Base-by-base conservation (phyloP, 2,329 filamentous ascomycete genomes). In the Aureobasidium leucospermi region DNA sequence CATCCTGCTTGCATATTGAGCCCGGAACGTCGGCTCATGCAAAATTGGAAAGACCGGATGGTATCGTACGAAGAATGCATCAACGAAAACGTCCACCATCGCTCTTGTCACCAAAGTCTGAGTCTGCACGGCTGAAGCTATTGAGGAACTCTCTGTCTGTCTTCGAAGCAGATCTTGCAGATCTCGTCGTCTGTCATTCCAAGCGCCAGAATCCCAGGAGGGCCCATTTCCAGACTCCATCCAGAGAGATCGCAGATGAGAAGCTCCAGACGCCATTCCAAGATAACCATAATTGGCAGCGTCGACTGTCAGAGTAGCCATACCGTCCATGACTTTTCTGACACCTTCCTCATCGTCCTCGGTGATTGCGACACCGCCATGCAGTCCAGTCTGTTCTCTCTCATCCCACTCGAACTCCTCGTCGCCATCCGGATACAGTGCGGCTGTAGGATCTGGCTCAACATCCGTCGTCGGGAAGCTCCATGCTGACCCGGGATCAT, bases 11-110 rank as follows among this genome's bases (percentile, higher is more conserved):
- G 74, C 69, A 61, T 76, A 78, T 59, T 78, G 76, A 13, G 76
- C 76, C 55, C 76, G 69, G 59, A 79, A 79, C 0, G 73, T 76
- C 6, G 73, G 70, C 63, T 80, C 77, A 57, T 79, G 75, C 8
- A 79, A 67, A 42, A 79, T 74, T 1, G 77, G 78, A 63, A 79
- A 79, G 45, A 74, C 74, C 6, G 70, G 67, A 62, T 79, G 76
- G 62, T 79, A 79, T 28, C 76, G 71, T 19, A 71, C 64, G 59
- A 79, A 80, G 63, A 77, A 80, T 1, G 75, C 73, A 60, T 79
- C 52, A 16, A 61, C 46, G 29, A 51, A 57, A 3, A 39, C 46
- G 16, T 61, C 53, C 5, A 49, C 49, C 59, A 60, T 60, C 5
- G 49, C 51, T 19, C 39, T 32, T 5, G 51, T 56, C 10, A 60